A percentile compares a stretch with the other conserved stretches of the same genome.
Conservation (phyloP, 345 rosid species). For the Euphorbia peplus region DNA sequence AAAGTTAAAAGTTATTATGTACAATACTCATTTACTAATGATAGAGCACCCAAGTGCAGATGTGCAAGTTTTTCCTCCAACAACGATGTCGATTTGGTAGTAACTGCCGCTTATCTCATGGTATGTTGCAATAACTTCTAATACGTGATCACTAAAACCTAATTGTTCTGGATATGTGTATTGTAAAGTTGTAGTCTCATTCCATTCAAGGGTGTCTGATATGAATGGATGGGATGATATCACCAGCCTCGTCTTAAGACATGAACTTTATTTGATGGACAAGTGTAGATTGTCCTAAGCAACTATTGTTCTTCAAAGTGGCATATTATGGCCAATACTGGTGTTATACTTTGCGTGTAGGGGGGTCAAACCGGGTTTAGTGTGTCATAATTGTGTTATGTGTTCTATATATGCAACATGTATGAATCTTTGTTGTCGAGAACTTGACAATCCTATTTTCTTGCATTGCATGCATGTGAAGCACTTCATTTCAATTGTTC, state of each 20-base stretch:
- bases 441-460: too few relatives aligned
- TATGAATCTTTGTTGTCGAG: too few relatives aligned
- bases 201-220: neutral
- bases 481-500: neutral
- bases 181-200: slow-evolving; percentile 5
- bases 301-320: neutral
- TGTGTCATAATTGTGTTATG: too few relatives aligned
- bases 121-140: slow-evolving; percentile 48
- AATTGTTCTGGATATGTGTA: neutral
- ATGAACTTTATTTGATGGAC: slow-evolving; percentile 3
- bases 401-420: too few relatives aligned
- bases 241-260: slow-evolving; percentile 1
- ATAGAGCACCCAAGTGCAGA: slow-evolving; percentile 62
- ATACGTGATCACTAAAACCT: slow-evolving; percentile 11
- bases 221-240: neutral
- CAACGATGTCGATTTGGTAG: slow-evolving; percentile 94
- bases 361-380: too few relatives aligned
- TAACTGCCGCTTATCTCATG: slow-evolving; percentile 87
- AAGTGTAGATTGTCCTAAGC: neutral
- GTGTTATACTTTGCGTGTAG: neutral
- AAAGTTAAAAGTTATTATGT: slow-evolving; percentile 10
- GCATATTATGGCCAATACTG: neutral
- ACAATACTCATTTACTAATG: slow-evolving; percentile 45
- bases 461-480: neutral
- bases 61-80: slow-evolving; percentile 97